These are phyloP conservation scores for Nakazawaea ambrosiae DNA, from an alignment of 805 yeast species.

Conservation along the genomic window DNA sequence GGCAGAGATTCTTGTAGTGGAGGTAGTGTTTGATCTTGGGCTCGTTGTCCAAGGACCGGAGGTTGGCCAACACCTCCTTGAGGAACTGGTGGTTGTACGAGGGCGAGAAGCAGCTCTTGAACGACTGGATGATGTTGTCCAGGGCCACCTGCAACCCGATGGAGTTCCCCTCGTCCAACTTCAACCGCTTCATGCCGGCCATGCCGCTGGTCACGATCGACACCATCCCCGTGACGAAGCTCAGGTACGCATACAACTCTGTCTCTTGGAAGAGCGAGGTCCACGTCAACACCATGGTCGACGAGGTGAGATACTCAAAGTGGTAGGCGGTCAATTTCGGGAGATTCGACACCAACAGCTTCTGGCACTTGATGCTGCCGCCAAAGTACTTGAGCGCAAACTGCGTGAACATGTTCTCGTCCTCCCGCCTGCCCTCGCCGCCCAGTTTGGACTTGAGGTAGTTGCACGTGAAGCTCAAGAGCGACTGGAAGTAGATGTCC, in stretches of 20 bases:
- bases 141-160: not conserved
- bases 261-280: slow-evolving; percentile 1
- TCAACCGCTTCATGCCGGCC: not conserved
- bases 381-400: slow-evolving; percentile 1
- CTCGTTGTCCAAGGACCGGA: not conserved
- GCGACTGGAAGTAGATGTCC: slow-evolving; percentile 3
- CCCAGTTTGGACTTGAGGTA: not conserved
- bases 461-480: not conserved
- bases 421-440: not conserved
- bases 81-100: not conserved
- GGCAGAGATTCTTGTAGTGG: not conserved
- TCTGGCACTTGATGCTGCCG: not conserved
- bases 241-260: not conserved
- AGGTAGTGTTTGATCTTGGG: no score
- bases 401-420: not conserved
- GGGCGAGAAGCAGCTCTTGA: slow-evolving; percentile 4
- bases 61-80: not conserved
- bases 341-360: not conserved
- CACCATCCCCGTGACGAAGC: slow-evolving; percentile 4
- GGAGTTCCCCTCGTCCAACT: not conserved
- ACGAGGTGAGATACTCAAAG: slow-evolving; percentile 2
- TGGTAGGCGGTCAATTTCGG: slow-evolving; percentile 1
- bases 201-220: slow-evolving; percentile 3
- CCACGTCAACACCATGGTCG: slow-evolving; percentile 4
- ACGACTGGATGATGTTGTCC: slow-evolving; percentile 2